Evolutionary conservation across 192 early-diverging fungal species (phyloP), one percentile per base, ranked within the genome.

Genomic region (Backusella sp.): DNA sequence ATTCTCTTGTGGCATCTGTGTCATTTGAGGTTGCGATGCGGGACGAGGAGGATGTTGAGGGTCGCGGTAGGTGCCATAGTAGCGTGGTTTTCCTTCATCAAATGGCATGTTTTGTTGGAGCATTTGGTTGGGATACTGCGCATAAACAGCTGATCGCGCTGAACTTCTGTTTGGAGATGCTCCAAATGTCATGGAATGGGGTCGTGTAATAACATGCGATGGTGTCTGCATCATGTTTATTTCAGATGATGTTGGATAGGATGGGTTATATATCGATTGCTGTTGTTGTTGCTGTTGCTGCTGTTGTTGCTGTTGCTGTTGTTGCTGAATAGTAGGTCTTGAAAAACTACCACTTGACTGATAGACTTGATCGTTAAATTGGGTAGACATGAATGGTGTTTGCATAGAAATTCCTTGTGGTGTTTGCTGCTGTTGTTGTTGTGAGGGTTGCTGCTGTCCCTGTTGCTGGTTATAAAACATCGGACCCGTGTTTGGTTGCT

Each of bases 171-270:
- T 49, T 17, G 70, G 39, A 19, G 70, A 7, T 6, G 70, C 70
- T 1, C 70, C 70, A 46, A 49, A 71, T 23, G 70, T 71, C 70
- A 71, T 71, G 14, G 70, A 71, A 19, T 71, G 70, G 4, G 70
- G 70, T 15, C 70, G 41, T 28, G 14, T 46, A 7, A 71, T 71
- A 71, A 19, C 23, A 6, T 30, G 69, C 21, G 34, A 37, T 15
- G 69, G 41, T 0, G 21, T 41, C 19, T 68, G 66, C 17, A 68
- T 35, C 66, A 68, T 49, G 14, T 41, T 30, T 42, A 71, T 44
- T 21, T 71, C 41, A 46, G 35, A 41, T 32, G 70, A 28, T 8
- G 42, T 8, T 26, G 70, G 23, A 26, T 49, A 30, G n/a, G 37
- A 17, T 46, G 70, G 23, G 26, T 32, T 23, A 71, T 71, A 71